phyloP scores from a whole-genome alignment of 805 yeast genomes.

The Yamadazyma kitorensis region DNA sequence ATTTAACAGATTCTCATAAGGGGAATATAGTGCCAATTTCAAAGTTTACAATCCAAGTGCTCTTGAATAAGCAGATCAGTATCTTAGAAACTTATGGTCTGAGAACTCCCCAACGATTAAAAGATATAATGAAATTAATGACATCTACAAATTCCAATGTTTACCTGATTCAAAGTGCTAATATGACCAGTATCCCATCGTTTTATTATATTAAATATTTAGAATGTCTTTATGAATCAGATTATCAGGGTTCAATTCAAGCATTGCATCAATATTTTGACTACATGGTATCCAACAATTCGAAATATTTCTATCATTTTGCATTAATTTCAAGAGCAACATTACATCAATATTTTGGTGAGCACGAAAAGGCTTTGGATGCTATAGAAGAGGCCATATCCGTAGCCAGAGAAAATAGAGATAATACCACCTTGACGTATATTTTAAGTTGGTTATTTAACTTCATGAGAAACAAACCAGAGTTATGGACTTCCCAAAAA shows the following conservation, averaged over 20 bases:
- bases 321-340: conserved; percentile 73
- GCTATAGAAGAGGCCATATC: conserved; percentile 85
- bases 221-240: conserved; percentile 54
- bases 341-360: conserved; percentile 65
- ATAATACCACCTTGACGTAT: conserved; percentile 66
- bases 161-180: conserved; percentile 29
- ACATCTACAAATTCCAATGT: conserved; percentile 43
- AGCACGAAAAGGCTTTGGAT: conserved; percentile 64
- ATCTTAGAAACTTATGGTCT: conserved; percentile 52
- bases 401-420: conserved; percentile 84
- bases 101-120: conserved; percentile 44
- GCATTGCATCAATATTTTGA: conserved; percentile 64
- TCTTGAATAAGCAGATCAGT: conserved; percentile 53
- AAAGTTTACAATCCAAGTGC: conserved; percentile 46
- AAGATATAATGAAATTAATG: conserved; percentile 42
- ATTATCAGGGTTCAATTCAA: conserved; percentile 56
- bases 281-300: conserved; percentile 67
- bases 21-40: conserved; percentile 38
- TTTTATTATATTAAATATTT: conserved; percentile 59
- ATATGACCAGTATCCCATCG: conserved; percentile 29
- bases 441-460: conserved; percentile 72
- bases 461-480: conserved; percentile 67
- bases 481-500: conserved; percentile 42
- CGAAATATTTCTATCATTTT: conserved; percentile 68
- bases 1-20: not conserved